Evolutionary conservation across 352 stramenopile species (phyloP).

Genomic region (Phytophthora melonis): DNA sequence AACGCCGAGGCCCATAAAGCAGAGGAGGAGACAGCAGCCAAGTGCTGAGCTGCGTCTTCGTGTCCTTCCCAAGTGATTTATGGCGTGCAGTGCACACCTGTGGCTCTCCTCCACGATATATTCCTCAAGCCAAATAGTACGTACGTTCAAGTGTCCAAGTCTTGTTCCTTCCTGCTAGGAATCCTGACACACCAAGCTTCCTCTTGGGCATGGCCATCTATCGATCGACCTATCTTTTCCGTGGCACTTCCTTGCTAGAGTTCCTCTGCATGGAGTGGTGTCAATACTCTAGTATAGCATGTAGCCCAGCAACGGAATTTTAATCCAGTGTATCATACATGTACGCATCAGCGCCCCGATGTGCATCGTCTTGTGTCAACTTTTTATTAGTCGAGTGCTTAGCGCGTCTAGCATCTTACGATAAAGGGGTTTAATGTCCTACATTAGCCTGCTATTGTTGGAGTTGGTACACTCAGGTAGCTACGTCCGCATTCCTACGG

Average conservation of each 20-base stretch:
- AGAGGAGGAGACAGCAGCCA: background rate
- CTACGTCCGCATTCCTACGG: background rate
- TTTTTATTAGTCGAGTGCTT: background rate
- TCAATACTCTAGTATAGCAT: no score
- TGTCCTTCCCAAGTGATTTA: conserved; percentile 4
- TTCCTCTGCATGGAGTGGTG: background rate
- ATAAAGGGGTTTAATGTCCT: background rate
- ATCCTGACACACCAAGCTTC: no score
- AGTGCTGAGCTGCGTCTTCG: background rate
- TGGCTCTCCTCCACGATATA: background rate
- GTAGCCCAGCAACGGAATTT: no score
- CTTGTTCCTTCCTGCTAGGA: background rate
- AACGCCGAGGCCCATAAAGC: background rate
- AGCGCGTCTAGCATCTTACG: no score
- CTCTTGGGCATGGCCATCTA: no score
- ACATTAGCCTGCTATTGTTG: conserved; percentile 3
- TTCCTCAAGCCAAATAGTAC: background rate
- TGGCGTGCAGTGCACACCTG: background rate
- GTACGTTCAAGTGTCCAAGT: background rate
- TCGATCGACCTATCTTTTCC: no score
- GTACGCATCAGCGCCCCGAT: no score
- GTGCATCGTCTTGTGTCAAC: no score
- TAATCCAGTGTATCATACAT: no score
- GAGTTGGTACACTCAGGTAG: background rate
- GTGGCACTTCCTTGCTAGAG: background rate